A percentile compares a stretch with the other conserved stretches of the same genome.
Conservation (phyloP, 257 asterid species). For the Osmanthus fragrans region DNA sequence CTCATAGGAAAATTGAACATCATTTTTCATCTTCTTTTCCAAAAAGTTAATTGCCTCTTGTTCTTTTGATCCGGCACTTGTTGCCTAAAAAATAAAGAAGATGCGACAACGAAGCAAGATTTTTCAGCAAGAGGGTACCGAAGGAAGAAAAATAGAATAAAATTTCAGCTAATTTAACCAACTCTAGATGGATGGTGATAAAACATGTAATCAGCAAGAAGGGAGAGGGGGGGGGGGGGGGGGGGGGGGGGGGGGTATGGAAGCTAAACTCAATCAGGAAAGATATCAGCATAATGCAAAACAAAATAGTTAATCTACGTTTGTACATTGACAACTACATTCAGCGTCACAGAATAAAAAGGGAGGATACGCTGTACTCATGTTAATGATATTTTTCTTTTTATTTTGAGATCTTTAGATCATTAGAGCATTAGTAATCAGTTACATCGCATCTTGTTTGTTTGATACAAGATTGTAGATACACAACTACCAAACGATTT, state of each 20-base stretch:
- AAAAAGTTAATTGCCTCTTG: conserved; percentile 93
- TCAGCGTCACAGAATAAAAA: neutral
- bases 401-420: neutral
- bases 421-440: neutral
- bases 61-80: conserved; percentile 96
- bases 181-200: neutral
- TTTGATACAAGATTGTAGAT: neutral
- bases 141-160: neutral
- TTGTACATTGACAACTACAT: neutral
- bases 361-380: neutral
- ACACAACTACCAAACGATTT: neutral
- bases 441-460: neutral
- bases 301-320: neutral
- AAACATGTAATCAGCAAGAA: neutral
- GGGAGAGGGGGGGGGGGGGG: too few species aligned
- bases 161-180: neutral
- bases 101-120: neutral
- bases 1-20: conserved; percentile 80
- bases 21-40: conserved; percentile 97
- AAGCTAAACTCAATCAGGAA: too few species aligned
- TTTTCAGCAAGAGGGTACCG: neutral
- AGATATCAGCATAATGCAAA: neutral
- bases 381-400: neutral
- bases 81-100: conserved; percentile 59
- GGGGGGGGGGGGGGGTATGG: too few species aligned